These are phyloP conservation scores for Scedosporium dehoogii DNA, from an alignment of 2,329 filamentous ascomycete species.

Conservation along the genomic window DNA sequence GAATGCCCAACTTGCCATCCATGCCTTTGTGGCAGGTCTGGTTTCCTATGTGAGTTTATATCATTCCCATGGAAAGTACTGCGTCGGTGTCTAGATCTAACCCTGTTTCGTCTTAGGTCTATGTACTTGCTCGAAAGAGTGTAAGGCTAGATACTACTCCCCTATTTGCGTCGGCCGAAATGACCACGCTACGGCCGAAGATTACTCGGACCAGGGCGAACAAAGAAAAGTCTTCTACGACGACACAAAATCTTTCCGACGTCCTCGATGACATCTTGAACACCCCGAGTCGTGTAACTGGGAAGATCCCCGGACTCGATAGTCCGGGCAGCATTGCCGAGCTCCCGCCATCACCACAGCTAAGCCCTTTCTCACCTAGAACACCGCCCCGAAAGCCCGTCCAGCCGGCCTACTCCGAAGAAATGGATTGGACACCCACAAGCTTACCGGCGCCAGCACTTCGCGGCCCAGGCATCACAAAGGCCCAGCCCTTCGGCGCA, in stretches of 20 bases:
- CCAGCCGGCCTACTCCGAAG: conserved; percentile 22
- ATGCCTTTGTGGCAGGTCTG: conserved; percentile 43
- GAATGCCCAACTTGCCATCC: conserved; percentile 37
- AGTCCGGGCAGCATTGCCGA: neutral
- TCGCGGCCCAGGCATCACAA: conserved; percentile 24
- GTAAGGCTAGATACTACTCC: conserved; percentile 49
- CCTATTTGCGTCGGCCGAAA: conserved; percentile 29
- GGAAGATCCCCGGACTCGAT: neutral
- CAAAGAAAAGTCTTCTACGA: conserved; percentile 15
- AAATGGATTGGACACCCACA: conserved; percentile 62
- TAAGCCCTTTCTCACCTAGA: conserved; percentile 3
- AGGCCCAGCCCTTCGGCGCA: conserved; percentile 29
- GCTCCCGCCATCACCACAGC: neutral
- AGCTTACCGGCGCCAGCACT: conserved; percentile 32
- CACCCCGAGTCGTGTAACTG: conserved; percentile 12
- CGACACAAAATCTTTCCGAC: conserved; percentile 32
- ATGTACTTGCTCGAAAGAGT: conserved; percentile 29
- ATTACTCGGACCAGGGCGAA: conserved; percentile 7
- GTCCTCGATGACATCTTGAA: conserved; percentile 34
- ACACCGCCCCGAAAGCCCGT: neutral
- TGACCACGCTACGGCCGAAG: conserved; percentile 7
- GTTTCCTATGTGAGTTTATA: conserved; percentile 39
- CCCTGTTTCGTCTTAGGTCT: conserved; percentile 26
- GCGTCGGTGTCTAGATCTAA: conserved; percentile 11
- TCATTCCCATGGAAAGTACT: neutral